Evolutionary conservation across 1,139 yeast genomes (phyloP), one percentile per base, ranked within the genome.

Genomic region (Petasospora fabianii): DNA sequence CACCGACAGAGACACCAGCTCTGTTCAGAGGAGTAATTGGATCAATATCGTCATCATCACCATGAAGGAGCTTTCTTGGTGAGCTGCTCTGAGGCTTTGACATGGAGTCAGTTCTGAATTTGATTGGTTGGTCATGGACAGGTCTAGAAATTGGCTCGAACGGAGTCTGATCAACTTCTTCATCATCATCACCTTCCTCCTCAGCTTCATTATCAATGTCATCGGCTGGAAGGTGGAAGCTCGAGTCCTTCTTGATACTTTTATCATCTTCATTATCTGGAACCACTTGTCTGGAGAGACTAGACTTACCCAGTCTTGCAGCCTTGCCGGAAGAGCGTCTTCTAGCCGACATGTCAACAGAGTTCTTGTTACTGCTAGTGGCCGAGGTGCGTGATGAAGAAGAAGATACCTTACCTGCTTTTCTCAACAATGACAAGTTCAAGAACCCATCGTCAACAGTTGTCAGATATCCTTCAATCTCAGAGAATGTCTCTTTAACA

Each of bases 401-500:
- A n/a, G 22, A 35, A 0, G 57, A 53, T 14, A 54, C 59, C 38
- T 59, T 60, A 6, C 68, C 59, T 2, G 71, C 66, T 44, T 73
- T 73, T 53, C 73, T 69, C 52, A 81, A 60, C 28, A 80, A 59
- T 0, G 73, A 69, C 30, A 76, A 58, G 57, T 80, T 86, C 55
- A 80, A 59, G 48, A 72, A 73, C 0, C 86, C 86, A 55, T 81
- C 84, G 52, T 77, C 82, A 20, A 75, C 68, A 5, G 74, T 69
- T 39, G 68, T 68, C 54, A 75, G 55, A 41, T 68, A 69, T 6
- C 66, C 67, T 27, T 72, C 70, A 38, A 72, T 53, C 17, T 51
- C 55, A 12, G 47, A 38, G 27, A 56, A 54, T 5, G 46, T 24
- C n/a, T 47, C 48, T 6, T 44, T 39, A 3, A 58, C 55, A 27